Conservation (phyloP, 257 asterid species). For the Solanum lycopersicoides region DNA sequence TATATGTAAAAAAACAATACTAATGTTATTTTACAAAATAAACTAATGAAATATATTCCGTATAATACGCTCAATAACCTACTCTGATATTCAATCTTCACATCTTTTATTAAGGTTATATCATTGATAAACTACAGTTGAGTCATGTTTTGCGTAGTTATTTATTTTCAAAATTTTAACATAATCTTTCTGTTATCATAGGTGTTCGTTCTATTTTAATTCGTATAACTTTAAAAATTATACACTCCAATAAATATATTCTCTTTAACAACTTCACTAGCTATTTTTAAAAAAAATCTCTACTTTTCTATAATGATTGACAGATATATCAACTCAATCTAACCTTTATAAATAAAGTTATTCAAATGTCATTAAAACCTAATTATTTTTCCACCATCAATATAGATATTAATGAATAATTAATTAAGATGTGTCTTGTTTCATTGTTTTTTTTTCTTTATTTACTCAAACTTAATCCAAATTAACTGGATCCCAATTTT, state of each 20-base stretch:
- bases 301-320: neutral
- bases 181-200: too few species aligned
- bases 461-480: neutral
- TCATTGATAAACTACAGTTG: too few species aligned
- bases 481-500: neutral
- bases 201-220: too few species aligned
- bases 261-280: neutral
- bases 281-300: neutral
- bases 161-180: too few species aligned
- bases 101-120: too few species aligned
- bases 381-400: neutral
- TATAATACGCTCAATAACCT: too few species aligned
- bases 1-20: neutral
- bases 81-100: too few species aligned
- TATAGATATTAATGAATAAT: neutral
- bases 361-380: neutral
- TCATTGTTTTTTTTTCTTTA: neutral
- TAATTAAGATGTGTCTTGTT: neutral
- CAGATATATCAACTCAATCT: neutral
- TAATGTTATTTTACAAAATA: too few species aligned
- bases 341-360: neutral
- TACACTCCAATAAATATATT: too few species aligned
- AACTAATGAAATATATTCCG: too few species aligned
- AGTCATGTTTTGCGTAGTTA: too few species aligned
- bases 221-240: too few species aligned